Evolutionary conservation across 495 filamentous ascomycete species (phyloP).

Genomic region (Aeminium ludgeri): DNA sequence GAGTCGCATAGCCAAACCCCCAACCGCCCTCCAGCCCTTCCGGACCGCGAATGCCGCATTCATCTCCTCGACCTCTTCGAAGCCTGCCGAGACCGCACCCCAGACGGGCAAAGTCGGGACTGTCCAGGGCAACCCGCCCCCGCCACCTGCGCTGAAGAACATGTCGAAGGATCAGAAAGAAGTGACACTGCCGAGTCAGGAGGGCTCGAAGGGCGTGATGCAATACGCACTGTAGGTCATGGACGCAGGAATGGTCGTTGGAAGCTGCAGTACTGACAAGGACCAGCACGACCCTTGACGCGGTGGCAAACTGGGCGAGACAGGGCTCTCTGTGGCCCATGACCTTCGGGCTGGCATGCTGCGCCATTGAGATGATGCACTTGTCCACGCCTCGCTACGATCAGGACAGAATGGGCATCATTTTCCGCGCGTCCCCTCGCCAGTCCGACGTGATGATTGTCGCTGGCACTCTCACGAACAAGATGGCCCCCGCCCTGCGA

Average conservation of each 20-base stretch:
- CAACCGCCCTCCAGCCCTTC: constrained; percentile 39
- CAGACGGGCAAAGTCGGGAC: constrained; percentile 20
- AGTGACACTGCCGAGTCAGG: constrained; percentile 78
- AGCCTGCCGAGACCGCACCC: constrained; percentile 37
- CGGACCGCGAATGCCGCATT: constrained; percentile 34
- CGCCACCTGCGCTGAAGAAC: constrained; percentile 28
- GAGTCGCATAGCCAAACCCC: constrained; percentile 39
- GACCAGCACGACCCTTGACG: constrained; percentile 70
- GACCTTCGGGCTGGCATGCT: constrained; percentile 95
- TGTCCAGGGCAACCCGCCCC: constrained; percentile 20
- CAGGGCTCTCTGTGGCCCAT: constrained; percentile 92
- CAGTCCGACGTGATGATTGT: constrained; percentile 99
- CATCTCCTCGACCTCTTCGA: constrained; percentile 45
- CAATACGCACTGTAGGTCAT: constrained; percentile 78
- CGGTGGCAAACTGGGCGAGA: constrained; percentile 85
- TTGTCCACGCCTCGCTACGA: constrained; percentile 90
- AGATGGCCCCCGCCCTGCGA: constrained; percentile 88
- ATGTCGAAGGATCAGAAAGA: constrained; percentile 46
- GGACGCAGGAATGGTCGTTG: background rate
- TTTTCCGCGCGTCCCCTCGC: constrained; percentile 87
- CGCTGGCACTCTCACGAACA: constrained; percentile 88
- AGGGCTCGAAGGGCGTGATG: constrained; percentile 82
- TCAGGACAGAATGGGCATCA: constrained; percentile 89
- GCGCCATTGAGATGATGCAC: constrained; percentile 98
- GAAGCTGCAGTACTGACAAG: constrained; percentile 5